These are phyloP conservation scores for Chrysophaeum taylorii DNA, from an alignment of 352 stramenopile species.

Conservation along the genomic window DNA sequence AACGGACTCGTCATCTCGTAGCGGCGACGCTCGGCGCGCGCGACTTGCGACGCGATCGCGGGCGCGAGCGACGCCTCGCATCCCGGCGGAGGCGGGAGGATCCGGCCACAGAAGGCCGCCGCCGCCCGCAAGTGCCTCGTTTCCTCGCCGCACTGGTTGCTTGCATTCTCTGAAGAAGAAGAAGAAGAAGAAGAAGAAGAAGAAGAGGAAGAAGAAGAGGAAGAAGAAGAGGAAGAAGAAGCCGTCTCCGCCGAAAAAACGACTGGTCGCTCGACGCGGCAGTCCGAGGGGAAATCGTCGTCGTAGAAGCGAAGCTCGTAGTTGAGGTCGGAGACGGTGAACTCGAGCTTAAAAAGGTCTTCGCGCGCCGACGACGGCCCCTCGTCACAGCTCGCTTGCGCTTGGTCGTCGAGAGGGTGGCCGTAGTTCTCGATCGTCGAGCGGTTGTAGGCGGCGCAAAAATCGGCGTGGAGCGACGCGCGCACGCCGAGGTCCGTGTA, in stretches of 20 bases:
- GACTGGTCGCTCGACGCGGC: neutral
- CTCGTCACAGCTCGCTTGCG: neutral
- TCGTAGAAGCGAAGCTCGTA: constrained; percentile 11
- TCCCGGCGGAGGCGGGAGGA: neutral
- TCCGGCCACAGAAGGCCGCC: neutral
- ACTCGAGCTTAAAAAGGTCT: neutral
- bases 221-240: neutral
- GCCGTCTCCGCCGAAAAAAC: no score
- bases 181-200: neutral
- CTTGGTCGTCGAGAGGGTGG: neutral
- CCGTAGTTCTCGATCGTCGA: neutral
- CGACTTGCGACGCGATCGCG: neutral
- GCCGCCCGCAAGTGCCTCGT: neutral
- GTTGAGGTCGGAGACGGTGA: neutral
- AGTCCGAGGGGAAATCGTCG: neutral
- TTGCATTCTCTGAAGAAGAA: neutral
- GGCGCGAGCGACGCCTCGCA: neutral
- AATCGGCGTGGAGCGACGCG: neutral
- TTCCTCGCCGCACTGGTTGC: no score
- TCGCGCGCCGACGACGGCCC: neutral
- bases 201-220: neutral
- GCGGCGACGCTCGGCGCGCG: neutral
- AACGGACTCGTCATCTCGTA: constrained; percentile 1
- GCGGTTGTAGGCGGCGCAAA: neutral
- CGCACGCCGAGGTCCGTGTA: neutral